These are phyloP conservation scores for Hemileccinum rubropunctum DNA, from an alignment of 768 basidiomycete genomes.

Conservation along the genomic window DNA sequence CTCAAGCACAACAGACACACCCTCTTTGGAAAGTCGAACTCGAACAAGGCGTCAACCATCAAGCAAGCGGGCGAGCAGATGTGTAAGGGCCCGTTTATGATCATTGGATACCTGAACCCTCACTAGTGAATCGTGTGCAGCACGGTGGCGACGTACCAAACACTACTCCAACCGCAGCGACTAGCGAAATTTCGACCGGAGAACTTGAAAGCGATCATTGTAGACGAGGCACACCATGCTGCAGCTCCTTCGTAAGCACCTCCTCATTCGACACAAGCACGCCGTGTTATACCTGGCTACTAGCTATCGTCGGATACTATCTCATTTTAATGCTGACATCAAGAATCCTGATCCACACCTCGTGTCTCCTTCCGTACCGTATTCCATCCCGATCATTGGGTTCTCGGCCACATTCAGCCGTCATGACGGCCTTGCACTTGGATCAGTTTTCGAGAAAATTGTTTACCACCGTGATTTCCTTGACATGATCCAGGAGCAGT, in stretches of 20 bases:
- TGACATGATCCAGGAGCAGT: conserved; percentile 91
- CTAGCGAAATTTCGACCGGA: conserved; percentile 73
- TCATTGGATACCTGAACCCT: not conserved
- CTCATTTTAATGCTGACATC: conserved; percentile 73
- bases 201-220: conserved; percentile 68
- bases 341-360: conserved; percentile 48
- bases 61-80: conserved; percentile 78
- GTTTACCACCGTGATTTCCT: conserved; percentile 91
- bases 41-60: conserved; percentile 79
- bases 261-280: not conserved
- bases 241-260: conserved; percentile 82
- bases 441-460: conserved; percentile 85
- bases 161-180: conserved; percentile 60
- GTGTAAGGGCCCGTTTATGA: conserved; percentile 46
- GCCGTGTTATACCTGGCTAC: not conserved
- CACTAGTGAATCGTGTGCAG: conserved; percentile 34
- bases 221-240: conserved; percentile 96
- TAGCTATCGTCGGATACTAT: conserved; percentile 82
- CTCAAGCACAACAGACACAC: conserved; percentile 61
- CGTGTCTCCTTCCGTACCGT: conserved; percentile 35
- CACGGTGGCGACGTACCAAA: conserved; percentile 90
- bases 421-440: conserved; percentile 86
- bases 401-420: conserved; percentile 95
- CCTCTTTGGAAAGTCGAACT: conserved; percentile 84
- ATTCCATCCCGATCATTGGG: conserved; percentile 79